Evolutionary conservation across 495 filamentous ascomycete species (phyloP), one percentile per base, ranked within the genome.

Genomic region (Letharia lupina): DNA sequence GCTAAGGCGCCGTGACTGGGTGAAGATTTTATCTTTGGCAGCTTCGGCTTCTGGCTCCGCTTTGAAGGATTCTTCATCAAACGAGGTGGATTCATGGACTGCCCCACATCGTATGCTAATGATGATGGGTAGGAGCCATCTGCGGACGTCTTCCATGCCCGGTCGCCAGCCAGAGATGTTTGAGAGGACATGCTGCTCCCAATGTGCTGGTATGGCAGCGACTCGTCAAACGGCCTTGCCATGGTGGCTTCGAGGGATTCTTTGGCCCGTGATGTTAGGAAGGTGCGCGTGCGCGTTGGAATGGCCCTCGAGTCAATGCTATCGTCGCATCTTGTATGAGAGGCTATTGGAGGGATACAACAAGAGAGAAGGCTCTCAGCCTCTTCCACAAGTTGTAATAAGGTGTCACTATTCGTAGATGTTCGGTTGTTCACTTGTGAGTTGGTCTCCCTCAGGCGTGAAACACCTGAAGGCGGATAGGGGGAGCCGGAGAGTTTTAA

Each of bases 21-120:
- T n/a, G 70, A 69, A 33, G 70, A 70, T 62, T 70, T 70, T 20
- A 72, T 70, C 52, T 70, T 72, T 12, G 69, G 57, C 48, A 71
- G 42, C 16, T 66, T 66, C 41, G 65, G 61, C 67, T 60, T 62
- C 31, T 39, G 31, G 31, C 31, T 44, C 40, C 50, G 62, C 41
- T 63, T 63, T 3, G 45, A 62, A 4, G 33, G 58, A 47, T 44
- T 28, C 18, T 67, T 58, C 11, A 41, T 47, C n/a, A 65, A n/a
- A 39, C 57, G 57, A 16, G 65, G 62, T 20, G 57, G 35, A 44
- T 56, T 45, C 52, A 57, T 47, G 3, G 61, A 64, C 18, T 67
- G 52, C 31, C 62, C 62, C 28, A 47, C 18, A 28, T 57, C 50
- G 58, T 68, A 52, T 64, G 61, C 61, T 61, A 37, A 52, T 60